Evolutionary conservation across 345 rosid species (phyloP), one percentile per base, ranked within the genome.

Genomic region (Viola odorata): DNA sequence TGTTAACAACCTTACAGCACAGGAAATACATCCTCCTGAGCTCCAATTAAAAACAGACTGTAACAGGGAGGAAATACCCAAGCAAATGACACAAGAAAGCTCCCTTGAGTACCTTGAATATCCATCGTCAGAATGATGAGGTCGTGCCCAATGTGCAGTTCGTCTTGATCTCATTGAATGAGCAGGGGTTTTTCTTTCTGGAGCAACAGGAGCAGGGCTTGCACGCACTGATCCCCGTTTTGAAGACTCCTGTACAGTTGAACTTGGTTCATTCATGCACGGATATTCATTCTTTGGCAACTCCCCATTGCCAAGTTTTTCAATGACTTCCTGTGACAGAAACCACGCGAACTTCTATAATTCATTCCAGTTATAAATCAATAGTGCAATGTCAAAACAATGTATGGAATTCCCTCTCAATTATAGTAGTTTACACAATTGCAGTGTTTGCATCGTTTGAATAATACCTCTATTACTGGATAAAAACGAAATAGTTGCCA

Each of bases 401-500:
- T 56, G 14, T 17, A 5, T 56, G 12, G 23, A 47, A 8, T 11
- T 12, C 58, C 64, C 61, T 17, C 44, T 23, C 16, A 45, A 37
- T 37, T 15, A 32, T 7, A 38, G 45, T 7, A 54, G 41, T 47
- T 50, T 40, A 37, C 3, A 48, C 11, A 8, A 8, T 37, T 5
- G 40, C 5, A 62, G 50, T 39, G 11, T 15, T 14, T 51, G 52
- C 37, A 45, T 39, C 32, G 13, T 14, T 15, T 37, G 5, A 44
- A 53, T 37, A 65, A 41, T 81, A 87, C 98, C 98, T 92, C 96
- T 62, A 89, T 8, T 78, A 92, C 59, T 45, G 98, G 98, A 76
- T 82, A 92, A 77, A 92, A 92, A 58, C 95, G 86, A 66, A 83
- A 92, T 5, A 89, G 80, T 66, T 79, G 85, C 98, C 98, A 92